Base-by-base conservation (phyloP, 495 filamentous ascomycete species). In the Cairneyella variabilis region DNA sequence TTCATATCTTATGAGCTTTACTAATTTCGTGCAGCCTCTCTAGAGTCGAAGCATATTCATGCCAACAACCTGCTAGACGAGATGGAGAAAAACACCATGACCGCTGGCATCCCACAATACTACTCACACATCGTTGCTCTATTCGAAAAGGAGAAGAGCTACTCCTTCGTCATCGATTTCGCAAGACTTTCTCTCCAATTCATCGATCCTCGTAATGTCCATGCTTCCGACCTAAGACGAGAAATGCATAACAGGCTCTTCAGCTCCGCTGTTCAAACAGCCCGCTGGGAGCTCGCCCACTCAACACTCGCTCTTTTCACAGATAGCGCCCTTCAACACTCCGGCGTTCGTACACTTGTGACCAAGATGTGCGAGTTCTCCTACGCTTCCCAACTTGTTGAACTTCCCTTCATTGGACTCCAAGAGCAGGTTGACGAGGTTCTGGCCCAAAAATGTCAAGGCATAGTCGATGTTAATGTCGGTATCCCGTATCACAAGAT, bases 221-320 rank as follows among this genome's bases (percentile, higher is more conserved):
- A 57, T 18, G n/a, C 32, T 36, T 51, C 51, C 28, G 22, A 45
- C 1, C 42, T 60, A 27, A 70, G 73, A 42, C 83, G 77, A 1
- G 89, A 95, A 51, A 76, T 96, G 56, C 85, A 92, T 20, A 82
- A 79, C 23, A 86, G 90, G 22, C 77, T 95, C 3, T 98, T 97
- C 76, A 83, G 80, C 51, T 86, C 90, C 17, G 82, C 87, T 9
- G 68, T 92, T 27, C 77, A 87, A 55, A 89, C 82, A 32, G 85
- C 80, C 23, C 80, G 86, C 47, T 96, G 88, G 58, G 83, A 89
- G 42, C 76, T 89, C 32, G 93, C 93, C 0, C 92, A 91, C 66
- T 82, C 84, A 2, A 87, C 89, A 0, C 73, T 97, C 26, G 76
- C 81, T 14, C 75, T 82, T 34, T 85, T 90, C 68, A 79, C 80